These are phyloP conservation scores for Calocybe gambosa DNA, from an alignment of 1,284 basidiomycete genomes.

Conservation along the genomic window DNA sequence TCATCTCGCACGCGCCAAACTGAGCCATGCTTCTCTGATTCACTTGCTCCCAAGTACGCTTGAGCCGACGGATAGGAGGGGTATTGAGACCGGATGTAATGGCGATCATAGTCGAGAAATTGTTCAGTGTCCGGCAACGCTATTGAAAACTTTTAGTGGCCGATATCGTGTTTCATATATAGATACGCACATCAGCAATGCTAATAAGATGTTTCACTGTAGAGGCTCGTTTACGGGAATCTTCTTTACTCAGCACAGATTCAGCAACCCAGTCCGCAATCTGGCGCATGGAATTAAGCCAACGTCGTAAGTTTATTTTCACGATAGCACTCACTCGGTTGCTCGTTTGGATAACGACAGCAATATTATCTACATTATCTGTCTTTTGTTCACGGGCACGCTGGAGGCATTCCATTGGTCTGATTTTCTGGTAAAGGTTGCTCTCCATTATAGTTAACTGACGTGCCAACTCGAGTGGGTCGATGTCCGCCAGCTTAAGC, in stretches of 20 bases:
- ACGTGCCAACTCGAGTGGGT: constrained; percentile 87
- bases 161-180: no score
- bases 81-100: constrained; percentile 95
- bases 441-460: constrained; percentile 95
- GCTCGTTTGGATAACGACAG: constrained; percentile 85
- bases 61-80: constrained; percentile 87
- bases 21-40: constrained; percentile 65
- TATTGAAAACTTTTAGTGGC: constrained; percentile 29
- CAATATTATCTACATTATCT: constrained; percentile 78
- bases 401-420: constrained; percentile 86
- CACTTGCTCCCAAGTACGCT: constrained; percentile 94
- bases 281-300: constrained; percentile 29
- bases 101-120: constrained; percentile 95
- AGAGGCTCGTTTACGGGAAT: constrained; percentile 77
- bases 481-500: constrained; percentile 82
- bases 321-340: constrained; percentile 62
- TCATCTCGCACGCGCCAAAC: constrained; percentile 69
- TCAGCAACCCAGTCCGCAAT: constrained; percentile 96
- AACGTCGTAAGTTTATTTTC: background rate
- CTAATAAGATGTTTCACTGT: constrained; percentile 90
- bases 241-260: constrained; percentile 79
- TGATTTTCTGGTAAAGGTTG: constrained; percentile 82
- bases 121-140: constrained; percentile 88
- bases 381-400: constrained; percentile 71
- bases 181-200: constrained; percentile 79